Base-by-base conservation (phyloP, 106 monocot species). In the Narthecium ossifragum region DNA sequence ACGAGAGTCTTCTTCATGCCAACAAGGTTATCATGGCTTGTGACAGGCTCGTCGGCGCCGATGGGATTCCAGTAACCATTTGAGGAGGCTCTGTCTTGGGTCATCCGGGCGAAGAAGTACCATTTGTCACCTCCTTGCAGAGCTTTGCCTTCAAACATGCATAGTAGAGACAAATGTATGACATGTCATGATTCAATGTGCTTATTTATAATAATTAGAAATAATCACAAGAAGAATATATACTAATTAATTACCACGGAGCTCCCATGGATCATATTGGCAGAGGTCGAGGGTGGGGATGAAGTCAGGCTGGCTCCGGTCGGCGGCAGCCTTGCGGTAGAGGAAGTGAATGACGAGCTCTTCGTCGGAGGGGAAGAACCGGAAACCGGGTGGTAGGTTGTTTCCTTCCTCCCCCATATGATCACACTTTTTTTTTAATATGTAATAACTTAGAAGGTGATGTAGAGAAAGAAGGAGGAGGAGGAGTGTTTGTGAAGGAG, bases 331-430 rank as follows among this genome's bases (percentile, higher is more conserved):
- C 61, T 85, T 93, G 36, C 67, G 71, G 31, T 36, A 28, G 58
- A 93, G 93, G 73, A 93, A 93, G 59, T 93, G 88, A 53, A 82
- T 64, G 39, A 93, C 66, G 51, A 93, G 79, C 73, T 93, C 88
- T 63, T 88, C 88, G 45, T 93, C 93, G 25, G 88, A 85, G 26
- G 93, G 93, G 70, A 82, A 75, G 85, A 93, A 93, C 14, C 58
- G 82, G 69, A 93, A 93, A 30, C 93, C 93, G 0, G 93, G 93
- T 0, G 93, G 93, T 1, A 92, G 81, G 62, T 73, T 63, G 33
- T 30, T 45, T 7, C 21, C 48, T 20, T 60, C 83, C 48, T 70
- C 78, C 64, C 64, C 85, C 78, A 85, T 85, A 37, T 30, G 13
- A 14, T n/a, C n/a, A n/a, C n/a, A n/a, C n/a, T n/a, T n/a, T n/a